Base-by-base conservation (phyloP, 352 stramenopile genomes). In the Globisporangium takayamanum region DNA sequence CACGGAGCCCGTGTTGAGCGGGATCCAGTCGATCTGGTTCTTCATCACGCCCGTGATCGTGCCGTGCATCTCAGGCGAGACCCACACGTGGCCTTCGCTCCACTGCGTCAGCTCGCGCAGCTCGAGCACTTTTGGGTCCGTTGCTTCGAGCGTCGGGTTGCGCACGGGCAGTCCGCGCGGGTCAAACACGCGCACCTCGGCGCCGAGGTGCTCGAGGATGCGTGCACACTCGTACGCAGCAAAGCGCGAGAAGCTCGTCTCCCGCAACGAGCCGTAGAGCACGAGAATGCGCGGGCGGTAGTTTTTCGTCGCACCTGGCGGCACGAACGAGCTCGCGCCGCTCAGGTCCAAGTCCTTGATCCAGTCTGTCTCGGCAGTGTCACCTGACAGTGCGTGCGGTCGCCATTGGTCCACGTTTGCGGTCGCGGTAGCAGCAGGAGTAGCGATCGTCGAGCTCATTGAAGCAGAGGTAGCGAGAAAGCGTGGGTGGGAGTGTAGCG, bases 21-120 rank as follows among this genome's bases (percentile, higher is more conserved):
- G 72, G 50, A 79, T 68, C 76, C 76, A 87, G 69, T 88, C 78
- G 54, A 84, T 87, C 66, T 87, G 77, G 68, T 88, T 89, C 62
- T 89, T 89, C 58, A 89, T 86, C 12, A 70, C 65, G 44, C 73
- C 76, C 26, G 76, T 89, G 52, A 87, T 76, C 25, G 66, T 70
- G 39, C 79, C 79, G 60, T 84, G 73, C 78, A 85, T 84, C 69
- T 89, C 79, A 16, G 79, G 79, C 46, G 67, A 80, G 37, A 80
- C 63, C 74, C 74, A 87, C 41, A 86, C 68, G 55, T 86, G 75
- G 59, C 79, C 79, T 55, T 89, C 79, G 62, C 66, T 82, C 80
- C 80, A 89, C 36, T 78, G 67, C 10, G 72, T 73, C 33, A 88
- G 67, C 30, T 72, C 71, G 48, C 80, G 72, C 22, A 88, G 55